A percentile compares a stretch with the other conserved stretches of the same genome.
phyloP scores from a whole-genome alignment of 768 basidiomycete species.

The Tephrocybe sp. region DNA sequence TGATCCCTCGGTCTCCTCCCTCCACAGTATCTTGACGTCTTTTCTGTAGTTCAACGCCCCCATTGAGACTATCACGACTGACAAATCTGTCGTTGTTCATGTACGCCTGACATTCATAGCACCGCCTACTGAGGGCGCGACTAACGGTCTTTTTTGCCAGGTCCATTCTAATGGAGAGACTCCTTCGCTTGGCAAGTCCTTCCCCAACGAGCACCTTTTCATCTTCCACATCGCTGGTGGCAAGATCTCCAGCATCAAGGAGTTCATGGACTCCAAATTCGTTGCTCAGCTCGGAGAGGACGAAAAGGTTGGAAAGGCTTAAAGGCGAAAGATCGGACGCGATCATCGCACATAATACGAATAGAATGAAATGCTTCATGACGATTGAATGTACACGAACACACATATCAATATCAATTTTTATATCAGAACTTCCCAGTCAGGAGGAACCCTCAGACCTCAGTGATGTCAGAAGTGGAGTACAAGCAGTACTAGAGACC shows the following conservation, averaged over 20 bases:
- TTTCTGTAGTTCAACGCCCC: constrained; percentile 1
- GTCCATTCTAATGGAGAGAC: constrained; percentile 5
- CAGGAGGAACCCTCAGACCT: too few relatives aligned
- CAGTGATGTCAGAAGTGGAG: constrained; percentile 25
- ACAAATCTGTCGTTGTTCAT: constrained; percentile 7
- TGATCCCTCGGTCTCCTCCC: not conserved
- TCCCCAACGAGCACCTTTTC: constrained; percentile 12
- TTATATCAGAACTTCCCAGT: too few relatives aligned
- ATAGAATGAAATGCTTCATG: not conserved
- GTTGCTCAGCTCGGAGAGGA: constrained; percentile 8
- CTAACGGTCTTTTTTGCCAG: not conserved
- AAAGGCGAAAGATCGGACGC: not conserved
- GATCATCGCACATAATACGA: not conserved
- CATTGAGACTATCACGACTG: constrained; percentile 5
- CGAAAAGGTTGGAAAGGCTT: constrained; percentile 4
- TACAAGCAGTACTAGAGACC: constrained; percentile 28
- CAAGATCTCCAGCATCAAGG: constrained; percentile 11
- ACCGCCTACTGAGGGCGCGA: not conserved
- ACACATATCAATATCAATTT: not conserved
- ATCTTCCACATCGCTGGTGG: constrained; percentile 11
- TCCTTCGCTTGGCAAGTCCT: constrained; percentile 1
- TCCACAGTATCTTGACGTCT: not conserved
- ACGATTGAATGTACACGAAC: not conserved
- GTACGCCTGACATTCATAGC: not conserved
- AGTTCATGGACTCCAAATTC: constrained; percentile 12